Conservation (phyloP, 345 rosid species). For the Moringa oleifera region DNA sequence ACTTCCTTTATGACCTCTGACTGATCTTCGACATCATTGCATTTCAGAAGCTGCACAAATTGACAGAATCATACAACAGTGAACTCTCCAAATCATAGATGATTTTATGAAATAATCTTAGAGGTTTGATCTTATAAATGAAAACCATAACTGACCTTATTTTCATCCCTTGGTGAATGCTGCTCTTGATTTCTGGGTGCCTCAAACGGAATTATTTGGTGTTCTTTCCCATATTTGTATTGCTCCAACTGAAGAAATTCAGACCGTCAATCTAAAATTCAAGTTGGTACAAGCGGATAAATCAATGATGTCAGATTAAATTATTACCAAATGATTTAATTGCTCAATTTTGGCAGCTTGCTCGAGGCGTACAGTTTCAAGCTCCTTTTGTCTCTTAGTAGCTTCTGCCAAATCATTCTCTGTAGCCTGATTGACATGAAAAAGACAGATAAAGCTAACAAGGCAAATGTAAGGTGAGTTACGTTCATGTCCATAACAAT, state of each 20-base stretch:
- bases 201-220: conserved; percentile 27
- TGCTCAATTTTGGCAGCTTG: conserved; percentile 80
- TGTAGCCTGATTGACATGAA: conserved; percentile 37
- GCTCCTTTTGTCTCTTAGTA: conserved; percentile 46
- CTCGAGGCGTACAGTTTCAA: conserved; percentile 58
- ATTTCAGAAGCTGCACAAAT: conserved; percentile 21
- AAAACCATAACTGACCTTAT: conserved; percentile 26
- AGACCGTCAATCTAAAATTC: conserved; percentile 11
- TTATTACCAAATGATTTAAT: conserved; percentile 50
- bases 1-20: conserved; percentile 33
- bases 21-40: conserved; percentile 19
- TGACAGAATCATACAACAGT: background rate
- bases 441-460: background rate
- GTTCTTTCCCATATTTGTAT: conserved; percentile 37
- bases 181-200: conserved; percentile 19
- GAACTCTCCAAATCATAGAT: background rate
- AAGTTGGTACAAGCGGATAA: background rate
- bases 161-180: conserved; percentile 24
- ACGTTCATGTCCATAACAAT: background rate
- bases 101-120: too few relatives aligned
- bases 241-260: conserved; percentile 49
- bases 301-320: conserved; percentile 8
- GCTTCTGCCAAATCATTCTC: conserved; percentile 27
- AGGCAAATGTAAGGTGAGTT: background rate
- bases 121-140: background rate